Percentiles rank a stretch among this genome's conserved stretches.
Conservation (phyloP, 805 yeast genomes). For the Ogataea kodamae region DNA sequence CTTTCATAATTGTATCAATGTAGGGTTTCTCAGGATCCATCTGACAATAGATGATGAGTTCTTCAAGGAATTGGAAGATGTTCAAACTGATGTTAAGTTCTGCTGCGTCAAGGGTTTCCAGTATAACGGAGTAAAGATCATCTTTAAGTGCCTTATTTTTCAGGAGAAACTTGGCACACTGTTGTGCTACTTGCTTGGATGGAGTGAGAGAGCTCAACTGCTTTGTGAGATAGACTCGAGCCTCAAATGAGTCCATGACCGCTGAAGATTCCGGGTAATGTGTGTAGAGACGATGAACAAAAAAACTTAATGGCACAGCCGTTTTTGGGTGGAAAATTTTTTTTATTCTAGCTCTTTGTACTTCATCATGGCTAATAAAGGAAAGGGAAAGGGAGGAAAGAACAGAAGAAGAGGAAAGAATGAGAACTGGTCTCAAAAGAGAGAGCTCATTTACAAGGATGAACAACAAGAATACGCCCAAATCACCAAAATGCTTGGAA, state of each 20-base stretch:
- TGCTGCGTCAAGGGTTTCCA: conserved; percentile 52
- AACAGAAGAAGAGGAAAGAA: conserved; percentile 99
- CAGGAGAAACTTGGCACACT: conserved; percentile 54
- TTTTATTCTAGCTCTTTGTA: conserved; percentile 6
- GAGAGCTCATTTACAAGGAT: conserved; percentile 87
- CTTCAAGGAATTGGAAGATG: conserved; percentile 66
- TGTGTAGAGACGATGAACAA: conserved; percentile 1
- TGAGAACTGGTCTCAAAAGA: conserved; percentile 83
- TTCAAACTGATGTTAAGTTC: conserved; percentile 63
- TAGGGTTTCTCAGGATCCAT: conserved; percentile 15
- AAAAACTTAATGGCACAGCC: conserved; percentile 12
- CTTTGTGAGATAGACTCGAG: conserved; percentile 69
- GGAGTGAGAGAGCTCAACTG: conserved; percentile 65
- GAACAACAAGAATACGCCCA: conserved; percentile 99
- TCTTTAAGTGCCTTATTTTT: conserved; percentile 58
- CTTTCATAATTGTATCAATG: conserved; percentile 26
- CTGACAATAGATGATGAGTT: conserved; percentile 43
- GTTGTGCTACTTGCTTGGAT: conserved; percentile 46
- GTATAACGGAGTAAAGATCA: conserved; percentile 62
- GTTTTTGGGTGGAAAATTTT: conserved; percentile 6
- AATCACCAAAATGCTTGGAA: conserved; percentile 96
- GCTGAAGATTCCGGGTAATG: conserved; percentile 10
- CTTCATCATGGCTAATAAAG: conserved; percentile 52
- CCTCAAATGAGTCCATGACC: conserved; percentile 84
- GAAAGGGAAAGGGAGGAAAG: conserved; percentile 67